Base-by-base conservation (phyloP, 169 alveolate genomes). In the Plasmodium inui region DNA sequence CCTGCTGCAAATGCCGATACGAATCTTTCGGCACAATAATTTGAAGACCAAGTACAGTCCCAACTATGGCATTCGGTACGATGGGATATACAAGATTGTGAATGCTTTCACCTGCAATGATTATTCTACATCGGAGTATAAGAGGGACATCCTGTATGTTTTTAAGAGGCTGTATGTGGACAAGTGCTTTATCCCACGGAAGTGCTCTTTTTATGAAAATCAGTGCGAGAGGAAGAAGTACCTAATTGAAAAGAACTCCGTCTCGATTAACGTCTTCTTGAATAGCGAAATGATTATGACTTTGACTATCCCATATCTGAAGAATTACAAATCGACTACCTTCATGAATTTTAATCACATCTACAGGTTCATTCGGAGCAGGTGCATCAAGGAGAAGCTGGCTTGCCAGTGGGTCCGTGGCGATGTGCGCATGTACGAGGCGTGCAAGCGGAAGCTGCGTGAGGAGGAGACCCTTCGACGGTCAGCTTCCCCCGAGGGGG, bases 161-260 rank as follows among this genome's bases (percentile, higher is more conserved):
- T 86, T 86, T 86, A 86, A 86, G 71, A 86, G 93, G 46, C 37
- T 86, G 28, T 86, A 86, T 86, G 80, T 86, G 26, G 93, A 86
- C 12, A 86, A 86, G 34, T 86, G 93, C n/a, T 86, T 86, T 70
- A 86, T 86, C 28, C 86, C 93, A 1, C 79, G 71, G 34, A 86
- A 9, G 2, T 70, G 85, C 26, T 57, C 55, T 26, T 55, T 86
- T 76, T 78, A 50, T 76, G 85, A 86, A 26, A 83, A 37, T 44
- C 57, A 53, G 80, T 28, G 37, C 14, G 84, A 86, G 61, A 86
- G 83, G 44, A 86, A 86, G 46, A 86, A 86, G 61, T 30, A 86
- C 39, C 44, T 86, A 6, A 78, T 74, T 46, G 93, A 86, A 14
- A 86, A 86, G 30, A 86, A 86, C 70, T 74, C 93, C 2, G 93